Evolutionary conservation across 2,329 filamentous ascomycete genomes (phyloP), one percentile per base, ranked within the genome.

Genomic region (Verticillium longisporum): DNA sequence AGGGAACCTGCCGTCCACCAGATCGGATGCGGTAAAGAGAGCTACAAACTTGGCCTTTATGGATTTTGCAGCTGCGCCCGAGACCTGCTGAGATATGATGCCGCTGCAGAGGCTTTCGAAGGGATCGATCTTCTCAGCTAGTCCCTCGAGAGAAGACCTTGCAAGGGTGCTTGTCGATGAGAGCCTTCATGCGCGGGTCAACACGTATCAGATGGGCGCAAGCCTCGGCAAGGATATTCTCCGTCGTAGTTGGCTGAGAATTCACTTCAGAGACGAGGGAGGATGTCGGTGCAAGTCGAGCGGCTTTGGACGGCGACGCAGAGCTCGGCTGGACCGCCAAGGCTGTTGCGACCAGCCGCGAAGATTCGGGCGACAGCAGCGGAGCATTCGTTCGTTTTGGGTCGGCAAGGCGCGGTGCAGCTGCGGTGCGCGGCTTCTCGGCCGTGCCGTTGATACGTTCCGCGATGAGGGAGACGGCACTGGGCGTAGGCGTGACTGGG

Each of bases 31-130:
- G 38, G 73, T 67, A 73, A 97, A 97, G 6, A 97, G 77, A 1
- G 78, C 81, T 21, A 96, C 77, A 72, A 97, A 97, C 65, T 91
- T 94, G 57, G 83, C 84, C 73, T 94, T 93, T 76, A 99, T 98
- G 6, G 90, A 90, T 66, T 86, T 89, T 13, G 95, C 95, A 0
- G 95, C 95, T 6, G 92, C 92, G 18, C 94, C 92, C 1, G 92
- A 97, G 21, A 99, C 94, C 77, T 99, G 95, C 76, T 98, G 95
- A 59, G 91, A 92, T 68, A 98, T 96, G 71, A 99, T 97, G 58
- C 92, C 90, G 73, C 89, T 93, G 45, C 86, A 83, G 37, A 99
- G 81, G 61, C 86, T 88, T 67, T 89, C 88, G 70, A 97, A 99
- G 0, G 95, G 95, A 74, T 98, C 92, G 63, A 97, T 85, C 65